Percentiles rank a stretch among this genome's conserved stretches.
Conservation (phyloP, 2,329 filamentous ascomycete species). For the Trichoderma simmonsii region DNA sequence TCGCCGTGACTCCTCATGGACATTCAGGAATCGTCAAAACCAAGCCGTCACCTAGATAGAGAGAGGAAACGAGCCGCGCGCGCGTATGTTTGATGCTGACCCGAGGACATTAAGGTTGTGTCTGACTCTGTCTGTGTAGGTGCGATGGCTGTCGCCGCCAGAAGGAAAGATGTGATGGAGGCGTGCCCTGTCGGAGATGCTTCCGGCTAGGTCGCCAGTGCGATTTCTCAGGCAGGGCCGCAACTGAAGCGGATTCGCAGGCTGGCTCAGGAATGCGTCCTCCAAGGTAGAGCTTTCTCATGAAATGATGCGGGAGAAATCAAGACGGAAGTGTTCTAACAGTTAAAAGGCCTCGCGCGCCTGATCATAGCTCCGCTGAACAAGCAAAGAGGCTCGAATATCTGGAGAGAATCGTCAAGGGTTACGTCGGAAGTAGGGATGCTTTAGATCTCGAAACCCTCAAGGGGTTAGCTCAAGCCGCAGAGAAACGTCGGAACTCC, state of each 20-base stretch:
- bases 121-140: conserved; percentile 29
- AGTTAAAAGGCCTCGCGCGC: background rate
- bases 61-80: conserved; percentile 15
- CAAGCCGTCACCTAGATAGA: conserved; percentile 11
- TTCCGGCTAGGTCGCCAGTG: conserved; percentile 45
- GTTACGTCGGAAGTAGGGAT: conserved; percentile 14
- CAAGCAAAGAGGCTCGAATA: conserved; percentile 19
- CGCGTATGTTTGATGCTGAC: conserved; percentile 2
- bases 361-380: conserved; percentile 6
- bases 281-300: background rate
- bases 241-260: conserved; percentile 14
- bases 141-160: conserved; percentile 53
- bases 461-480: conserved; percentile 10
- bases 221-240: conserved; percentile 30
- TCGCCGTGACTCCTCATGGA: conserved; percentile 13
- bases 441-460: conserved; percentile 20
- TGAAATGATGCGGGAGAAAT: background rate
- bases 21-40: conserved; percentile 5
- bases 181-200: conserved; percentile 52
- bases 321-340: background rate
- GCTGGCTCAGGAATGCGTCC: background rate
- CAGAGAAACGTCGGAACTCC: background rate
- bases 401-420: conserved; percentile 17
- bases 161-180: conserved; percentile 57
- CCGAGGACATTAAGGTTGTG: background rate